Conservation (phyloP, 2,329 filamentous ascomycete genomes). For the Phaeophleospora eucalypticola region DNA sequence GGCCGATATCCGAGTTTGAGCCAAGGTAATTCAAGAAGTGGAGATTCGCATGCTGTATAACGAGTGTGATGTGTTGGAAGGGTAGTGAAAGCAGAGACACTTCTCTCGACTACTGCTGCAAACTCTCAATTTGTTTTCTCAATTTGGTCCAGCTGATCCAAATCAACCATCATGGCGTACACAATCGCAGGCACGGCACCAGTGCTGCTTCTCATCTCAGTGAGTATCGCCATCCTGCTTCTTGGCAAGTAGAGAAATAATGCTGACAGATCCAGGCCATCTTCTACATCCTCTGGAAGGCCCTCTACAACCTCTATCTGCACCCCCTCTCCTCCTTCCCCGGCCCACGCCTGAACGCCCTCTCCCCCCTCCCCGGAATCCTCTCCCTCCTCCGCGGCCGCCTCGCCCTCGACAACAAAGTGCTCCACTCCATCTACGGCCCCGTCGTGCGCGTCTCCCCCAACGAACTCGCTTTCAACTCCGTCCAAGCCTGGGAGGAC, state of each 20-base stretch:
- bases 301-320: constrained; percentile 24
- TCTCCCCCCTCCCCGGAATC: constrained; percentile 19
- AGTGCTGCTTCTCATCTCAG: too few species aligned
- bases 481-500: constrained; percentile 6
- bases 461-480: constrained; percentile 6
- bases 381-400: constrained; percentile 17
- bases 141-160: too few species aligned
- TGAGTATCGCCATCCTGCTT: too few species aligned
- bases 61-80: neutral
- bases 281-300: too few species aligned
- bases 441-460: constrained; percentile 11
- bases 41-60: neutral
- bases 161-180: too few species aligned
- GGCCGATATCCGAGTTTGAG: constrained; percentile 6
- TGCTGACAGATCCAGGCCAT: too few species aligned
- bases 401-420: constrained; percentile 38
- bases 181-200: too few species aligned
- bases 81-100: too few species aligned
- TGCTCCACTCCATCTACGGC: constrained; percentile 38
- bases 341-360: constrained; percentile 34
- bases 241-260: too few species aligned
- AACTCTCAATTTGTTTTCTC: too few species aligned
- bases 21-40: constrained; percentile 5
- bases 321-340: constrained; percentile 42
- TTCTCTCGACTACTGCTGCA: too few species aligned